Evolutionary conservation across 176 grass and related monocot species (phyloP).

Genomic region (Oryza officinalis): DNA sequence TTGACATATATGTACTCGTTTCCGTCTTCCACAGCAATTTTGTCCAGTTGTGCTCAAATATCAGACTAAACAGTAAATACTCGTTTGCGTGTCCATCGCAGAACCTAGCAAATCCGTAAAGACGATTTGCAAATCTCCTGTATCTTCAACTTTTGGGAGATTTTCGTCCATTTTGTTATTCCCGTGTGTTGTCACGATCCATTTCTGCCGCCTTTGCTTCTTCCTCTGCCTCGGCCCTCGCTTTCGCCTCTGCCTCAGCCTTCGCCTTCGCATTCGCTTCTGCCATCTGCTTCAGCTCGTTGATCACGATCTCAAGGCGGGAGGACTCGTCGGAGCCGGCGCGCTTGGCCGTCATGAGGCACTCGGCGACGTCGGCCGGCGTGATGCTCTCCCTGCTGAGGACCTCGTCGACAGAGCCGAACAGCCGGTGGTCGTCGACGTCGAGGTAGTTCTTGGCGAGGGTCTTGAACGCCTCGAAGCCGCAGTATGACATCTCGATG

Average conservation of each 20-base stretch:
- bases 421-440: conserved; percentile 22
- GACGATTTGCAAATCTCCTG: neutral
- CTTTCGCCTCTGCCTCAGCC: too few species aligned
- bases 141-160: neutral
- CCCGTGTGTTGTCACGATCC: neutral
- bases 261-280: too few species aligned
- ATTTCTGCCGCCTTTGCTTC: neutral
- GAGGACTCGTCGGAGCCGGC: neutral
- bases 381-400: conserved; percentile 14
- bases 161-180: neutral
- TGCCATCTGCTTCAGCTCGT: too few species aligned
- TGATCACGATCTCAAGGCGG: too few species aligned
- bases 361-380: conserved; percentile 48
- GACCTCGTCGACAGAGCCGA: neutral
- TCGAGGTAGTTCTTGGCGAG: conserved; percentile 34
- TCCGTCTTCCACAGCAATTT: neutral
- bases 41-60: neutral
- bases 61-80: neutral
- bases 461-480: conserved; percentile 35
- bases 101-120: neutral
- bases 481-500: conserved; percentile 55
- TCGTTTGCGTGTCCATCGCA: neutral
- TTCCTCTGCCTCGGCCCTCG: neutral
- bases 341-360: conserved; percentile 28
- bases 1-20: neutral